Percentiles rank a stretch among this genome's conserved stretches.
These are phyloP conservation scores for Paxillus rubicundulus DNA, from an alignment of 768 basidiomycete species.

Conservation along the genomic window DNA sequence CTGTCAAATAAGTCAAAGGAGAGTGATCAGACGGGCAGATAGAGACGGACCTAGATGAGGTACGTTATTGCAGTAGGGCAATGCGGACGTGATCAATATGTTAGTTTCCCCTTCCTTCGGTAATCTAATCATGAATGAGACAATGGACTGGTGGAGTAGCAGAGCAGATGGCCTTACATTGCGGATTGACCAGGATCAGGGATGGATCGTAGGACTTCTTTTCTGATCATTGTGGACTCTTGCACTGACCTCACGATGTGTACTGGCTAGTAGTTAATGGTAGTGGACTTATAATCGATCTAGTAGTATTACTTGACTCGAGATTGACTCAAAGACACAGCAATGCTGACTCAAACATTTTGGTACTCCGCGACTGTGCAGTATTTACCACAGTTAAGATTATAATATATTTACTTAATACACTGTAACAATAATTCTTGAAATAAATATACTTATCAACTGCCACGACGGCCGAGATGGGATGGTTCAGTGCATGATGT, in stretches of 20 bases:
- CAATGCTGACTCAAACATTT: no score
- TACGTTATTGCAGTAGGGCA: constrained; percentile 97
- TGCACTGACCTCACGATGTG: neutral
- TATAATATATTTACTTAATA: no score
- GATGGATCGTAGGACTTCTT: constrained; percentile 49
- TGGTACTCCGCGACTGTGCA: no score
- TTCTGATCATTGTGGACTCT: constrained; percentile 45
- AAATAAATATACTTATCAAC: no score
- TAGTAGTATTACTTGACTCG: no score
- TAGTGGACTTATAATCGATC: no score
- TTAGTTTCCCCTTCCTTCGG: constrained; percentile 88
- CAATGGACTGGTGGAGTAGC: neutral
- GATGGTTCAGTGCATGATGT: neutral
- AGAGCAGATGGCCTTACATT: constrained; percentile 36
- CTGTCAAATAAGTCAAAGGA: constrained; percentile 31
- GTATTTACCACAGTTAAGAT: no score
- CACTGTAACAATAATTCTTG: no score
- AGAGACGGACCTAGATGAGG: constrained; percentile 78
- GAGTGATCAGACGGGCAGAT: constrained; percentile 4
- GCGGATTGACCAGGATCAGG: constrained; percentile 50
- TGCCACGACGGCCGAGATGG: no score
- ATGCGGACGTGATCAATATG: constrained; percentile 88
- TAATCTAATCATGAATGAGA: constrained; percentile 37
- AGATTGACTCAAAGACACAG: no score
- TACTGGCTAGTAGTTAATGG: no score